Evolutionary conservation across 179 eudicot species (phyloP).

Genomic region (Silene noctiflora): DNA sequence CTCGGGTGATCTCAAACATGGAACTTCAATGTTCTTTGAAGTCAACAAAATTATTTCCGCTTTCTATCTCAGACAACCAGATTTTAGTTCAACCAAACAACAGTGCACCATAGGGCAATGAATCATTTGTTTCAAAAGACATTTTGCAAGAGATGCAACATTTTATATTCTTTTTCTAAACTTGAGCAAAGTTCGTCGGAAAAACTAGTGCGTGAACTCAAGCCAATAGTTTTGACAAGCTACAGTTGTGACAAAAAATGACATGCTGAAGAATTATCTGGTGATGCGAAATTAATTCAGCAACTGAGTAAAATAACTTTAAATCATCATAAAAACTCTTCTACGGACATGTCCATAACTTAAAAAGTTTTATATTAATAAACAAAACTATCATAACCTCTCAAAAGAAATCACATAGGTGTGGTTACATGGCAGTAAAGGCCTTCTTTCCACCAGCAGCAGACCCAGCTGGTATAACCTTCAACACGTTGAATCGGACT

Average conservation of each 20-base stretch:
- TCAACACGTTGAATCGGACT: constrained; percentile 78
- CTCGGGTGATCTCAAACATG: too few species aligned
- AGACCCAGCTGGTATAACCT: constrained; percentile 85
- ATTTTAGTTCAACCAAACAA: not conserved
- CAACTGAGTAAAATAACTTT: not conserved
- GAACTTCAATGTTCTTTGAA: not conserved
- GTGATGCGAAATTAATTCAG: not conserved
- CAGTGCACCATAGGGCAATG: not conserved
- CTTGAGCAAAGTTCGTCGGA: too few species aligned
- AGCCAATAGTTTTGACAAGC: not conserved
- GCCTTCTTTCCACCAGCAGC: constrained; percentile 86
- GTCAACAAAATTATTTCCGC: not conserved
- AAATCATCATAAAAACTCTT: constrained; percentile 7
- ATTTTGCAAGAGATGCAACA: too few species aligned
- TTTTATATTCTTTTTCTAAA: too few species aligned
- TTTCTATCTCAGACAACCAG: not conserved
- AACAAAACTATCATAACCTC: constrained; percentile 3
- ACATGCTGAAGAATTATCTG: not conserved
- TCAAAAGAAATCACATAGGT: not conserved
- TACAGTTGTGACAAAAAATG: not conserved
- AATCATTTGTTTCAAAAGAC: too few species aligned
- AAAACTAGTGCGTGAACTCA: too few species aligned
- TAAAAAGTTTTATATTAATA: not conserved
- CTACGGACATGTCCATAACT: not conserved
- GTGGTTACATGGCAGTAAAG: constrained; percentile 37